Conservation (phyloP, 371 early-diverging fungal genomes). For the Actinomortierella ambigua region DNA sequence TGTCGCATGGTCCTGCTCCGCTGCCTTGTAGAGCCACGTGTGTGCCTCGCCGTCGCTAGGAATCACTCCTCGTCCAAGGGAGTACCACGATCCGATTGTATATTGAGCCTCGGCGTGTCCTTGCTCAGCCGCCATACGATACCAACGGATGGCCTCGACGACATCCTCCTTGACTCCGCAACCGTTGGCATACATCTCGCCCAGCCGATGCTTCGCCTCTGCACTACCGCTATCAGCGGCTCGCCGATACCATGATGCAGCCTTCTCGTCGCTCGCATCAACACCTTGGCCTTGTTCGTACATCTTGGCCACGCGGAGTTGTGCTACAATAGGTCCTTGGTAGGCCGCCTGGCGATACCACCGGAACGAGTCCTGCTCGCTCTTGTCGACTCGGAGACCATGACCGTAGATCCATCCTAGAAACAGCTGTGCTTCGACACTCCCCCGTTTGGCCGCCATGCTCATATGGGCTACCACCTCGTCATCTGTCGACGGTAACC, state of each 20-base stretch:
- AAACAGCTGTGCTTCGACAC: no score
- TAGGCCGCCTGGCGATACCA: constrained; percentile 81
- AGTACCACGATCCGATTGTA: constrained; percentile 85
- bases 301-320: constrained; percentile 72
- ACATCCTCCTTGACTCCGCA: constrained; percentile 75
- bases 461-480: no score
- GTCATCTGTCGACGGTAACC: no score
- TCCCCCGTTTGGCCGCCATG: no score
- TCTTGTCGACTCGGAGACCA: constrained; percentile 75
- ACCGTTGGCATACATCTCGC: constrained; percentile 83
- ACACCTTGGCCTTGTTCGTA: constrained; percentile 86
- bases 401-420: no score
- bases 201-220: constrained; percentile 67
- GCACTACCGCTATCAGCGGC: constrained; percentile 79
- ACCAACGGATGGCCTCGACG: constrained; percentile 72
- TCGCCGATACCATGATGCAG: constrained; percentile 78
- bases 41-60: constrained; percentile 68
- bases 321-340: constrained; percentile 73
- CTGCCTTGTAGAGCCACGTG: constrained; percentile 70
- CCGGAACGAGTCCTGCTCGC: constrained; percentile 66
- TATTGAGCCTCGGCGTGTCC: constrained; percentile 79
- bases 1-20: constrained; percentile 78
- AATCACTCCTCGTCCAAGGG: constrained; percentile 79
- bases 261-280: constrained; percentile 65
- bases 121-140: constrained; percentile 64